A percentile compares a stretch with the other conserved stretches of the same genome.
Conservation (phyloP, 1,284 basidiomycete genomes). For the Pseudozyma thailandica region DNA sequence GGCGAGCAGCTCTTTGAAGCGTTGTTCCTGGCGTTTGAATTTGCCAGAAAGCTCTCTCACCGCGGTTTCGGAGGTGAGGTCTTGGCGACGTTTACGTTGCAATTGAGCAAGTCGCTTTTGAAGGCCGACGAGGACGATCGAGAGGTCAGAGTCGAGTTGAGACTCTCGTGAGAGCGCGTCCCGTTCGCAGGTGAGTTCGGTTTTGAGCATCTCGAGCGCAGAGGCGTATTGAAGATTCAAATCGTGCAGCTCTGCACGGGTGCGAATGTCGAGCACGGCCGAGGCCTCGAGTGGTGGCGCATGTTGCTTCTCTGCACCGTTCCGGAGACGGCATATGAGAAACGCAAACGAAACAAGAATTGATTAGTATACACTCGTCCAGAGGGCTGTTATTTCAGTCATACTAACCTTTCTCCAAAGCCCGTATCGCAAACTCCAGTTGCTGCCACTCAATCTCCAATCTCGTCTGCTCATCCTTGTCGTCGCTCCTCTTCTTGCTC, state of each 20-base stretch:
- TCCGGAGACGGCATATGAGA: not conserved
- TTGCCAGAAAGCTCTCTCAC: slow-evolving; percentile 30
- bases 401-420: slow-evolving; percentile 35
- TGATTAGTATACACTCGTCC: not conserved
- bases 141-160: slow-evolving; percentile 29
- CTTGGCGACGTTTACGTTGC: slow-evolving; percentile 13
- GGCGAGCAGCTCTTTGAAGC: slow-evolving; percentile 23
- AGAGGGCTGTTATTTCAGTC: not conserved
- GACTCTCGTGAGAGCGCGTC: slow-evolving; percentile 27
- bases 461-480: slow-evolving; percentile 9
- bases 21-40: slow-evolving; percentile 21
- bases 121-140: slow-evolving; percentile 18
- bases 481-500: not conserved
- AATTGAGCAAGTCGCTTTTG: slow-evolving; percentile 24
- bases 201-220: slow-evolving; percentile 15
- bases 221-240: slow-evolving; percentile 28
- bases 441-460: slow-evolving; percentile 45
- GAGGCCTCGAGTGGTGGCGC: slow-evolving; percentile 26
- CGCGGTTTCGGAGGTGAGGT: slow-evolving; percentile 26
- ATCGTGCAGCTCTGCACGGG: slow-evolving; percentile 37
- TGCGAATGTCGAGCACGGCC: slow-evolving; percentile 26
- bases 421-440: slow-evolving; percentile 28
- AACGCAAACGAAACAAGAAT: not conserved
- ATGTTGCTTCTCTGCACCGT: slow-evolving; percentile 21
- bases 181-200: slow-evolving; percentile 27